These are phyloP conservation scores for Onygena corvina DNA, from an alignment of 2,329 filamentous ascomycete species.

Conservation along the genomic window DNA sequence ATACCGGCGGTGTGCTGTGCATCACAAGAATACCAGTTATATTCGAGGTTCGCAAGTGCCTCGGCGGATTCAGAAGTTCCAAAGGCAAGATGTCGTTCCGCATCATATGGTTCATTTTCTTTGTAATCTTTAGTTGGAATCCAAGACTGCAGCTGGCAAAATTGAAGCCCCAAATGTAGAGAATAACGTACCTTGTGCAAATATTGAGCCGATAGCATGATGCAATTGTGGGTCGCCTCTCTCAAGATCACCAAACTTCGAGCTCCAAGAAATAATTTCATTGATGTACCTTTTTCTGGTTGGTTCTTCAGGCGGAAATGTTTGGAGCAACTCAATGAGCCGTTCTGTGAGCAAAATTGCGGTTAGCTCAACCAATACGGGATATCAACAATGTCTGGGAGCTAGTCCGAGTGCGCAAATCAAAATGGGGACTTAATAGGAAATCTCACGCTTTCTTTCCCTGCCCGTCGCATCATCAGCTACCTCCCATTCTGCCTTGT, in stretches of 20 bases:
- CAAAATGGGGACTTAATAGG: too few relatives aligned
- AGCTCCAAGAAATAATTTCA: slow-evolving; percentile 79
- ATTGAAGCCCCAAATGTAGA: too few relatives aligned
- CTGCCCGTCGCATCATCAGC: slow-evolving; percentile 52
- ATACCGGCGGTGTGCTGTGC: slow-evolving; percentile 75
- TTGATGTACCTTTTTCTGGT: slow-evolving; percentile 85
- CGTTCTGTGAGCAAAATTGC: slow-evolving; percentile 36
- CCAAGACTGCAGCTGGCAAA: not conserved
- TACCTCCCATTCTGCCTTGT: slow-evolving; percentile 63
- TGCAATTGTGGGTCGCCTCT: slow-evolving; percentile 90
- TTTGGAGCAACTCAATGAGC: slow-evolving; percentile 63
- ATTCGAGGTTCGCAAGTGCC: slow-evolving; percentile 70
- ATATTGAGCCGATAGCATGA: slow-evolving; percentile 76
- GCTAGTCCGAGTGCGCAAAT: not conserved
- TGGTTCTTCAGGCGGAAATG: slow-evolving; percentile 73
- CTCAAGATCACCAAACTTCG: slow-evolving; percentile 72
- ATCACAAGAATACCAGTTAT: slow-evolving; percentile 84
- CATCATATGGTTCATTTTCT: slow-evolving; percentile 86
- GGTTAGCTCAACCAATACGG: not conserved
- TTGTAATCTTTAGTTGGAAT: slow-evolving; percentile 3
- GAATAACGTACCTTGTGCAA: slow-evolving; percentile 53
- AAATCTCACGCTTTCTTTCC: slow-evolving; percentile 45
- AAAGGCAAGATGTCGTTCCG: slow-evolving; percentile 76
- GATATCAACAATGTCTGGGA: not conserved
- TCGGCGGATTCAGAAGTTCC: slow-evolving; percentile 82